Evolutionary conservation across 2,329 filamentous ascomycete genomes (phyloP).

Genomic region (Cadophora sp.): DNA sequence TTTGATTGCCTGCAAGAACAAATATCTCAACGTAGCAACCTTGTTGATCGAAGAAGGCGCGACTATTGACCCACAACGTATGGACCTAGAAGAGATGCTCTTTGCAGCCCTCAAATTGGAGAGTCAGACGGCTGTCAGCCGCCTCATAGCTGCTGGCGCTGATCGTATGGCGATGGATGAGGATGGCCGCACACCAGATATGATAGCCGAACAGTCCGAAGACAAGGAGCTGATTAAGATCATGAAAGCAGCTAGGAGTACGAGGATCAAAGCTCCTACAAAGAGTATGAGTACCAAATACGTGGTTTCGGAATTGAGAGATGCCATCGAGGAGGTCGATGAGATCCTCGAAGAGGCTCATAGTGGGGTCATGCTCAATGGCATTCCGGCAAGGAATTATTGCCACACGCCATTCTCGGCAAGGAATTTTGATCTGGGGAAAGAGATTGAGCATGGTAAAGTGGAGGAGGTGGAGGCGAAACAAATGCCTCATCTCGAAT

Average conservation of each 20-base stretch:
- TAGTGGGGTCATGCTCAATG: background rate
- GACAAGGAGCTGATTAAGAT: conserved; percentile 3
- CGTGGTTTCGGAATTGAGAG: background rate
- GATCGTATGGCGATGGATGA: conserved; percentile 31
- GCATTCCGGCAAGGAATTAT: background rate
- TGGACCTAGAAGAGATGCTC: conserved; percentile 24
- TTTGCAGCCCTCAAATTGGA: conserved; percentile 27
- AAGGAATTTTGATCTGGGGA: background rate
- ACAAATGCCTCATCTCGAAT: background rate
- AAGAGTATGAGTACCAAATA: background rate
- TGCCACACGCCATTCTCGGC: background rate
- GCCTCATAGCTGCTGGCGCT: conserved; percentile 24
- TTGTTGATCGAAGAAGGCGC: conserved; percentile 28
- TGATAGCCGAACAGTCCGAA: conserved; percentile 21
- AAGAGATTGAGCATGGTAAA: background rate
- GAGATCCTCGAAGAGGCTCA: background rate
- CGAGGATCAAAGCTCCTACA: background rate
- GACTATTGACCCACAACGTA: conserved; percentile 8
- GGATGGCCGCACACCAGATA: conserved; percentile 26
- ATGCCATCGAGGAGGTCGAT: background rate
- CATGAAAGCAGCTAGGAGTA: background rate
- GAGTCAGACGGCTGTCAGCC: conserved; percentile 19
- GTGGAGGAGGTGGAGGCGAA: background rate
- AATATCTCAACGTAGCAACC: conserved; percentile 14
- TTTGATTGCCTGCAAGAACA: conserved; percentile 18